Evolutionary conservation across 257 asterid genomes (phyloP).

Genomic region (Solanum piurae): DNA sequence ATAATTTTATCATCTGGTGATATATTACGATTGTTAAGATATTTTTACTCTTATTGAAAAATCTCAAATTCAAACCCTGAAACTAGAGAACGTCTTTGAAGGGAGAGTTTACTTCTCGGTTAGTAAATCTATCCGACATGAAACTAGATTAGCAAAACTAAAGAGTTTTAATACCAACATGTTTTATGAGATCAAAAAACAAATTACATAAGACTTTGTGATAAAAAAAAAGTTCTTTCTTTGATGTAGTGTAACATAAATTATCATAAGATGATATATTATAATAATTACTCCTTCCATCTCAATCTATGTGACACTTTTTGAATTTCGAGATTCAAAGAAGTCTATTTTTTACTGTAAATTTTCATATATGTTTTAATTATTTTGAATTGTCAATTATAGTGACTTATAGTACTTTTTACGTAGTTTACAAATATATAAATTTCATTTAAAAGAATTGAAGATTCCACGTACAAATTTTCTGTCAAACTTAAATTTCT

Average conservation of each 20-base stretch:
- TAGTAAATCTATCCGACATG: background rate
- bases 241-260: background rate
- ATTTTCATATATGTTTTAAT: no score
- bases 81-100: background rate
- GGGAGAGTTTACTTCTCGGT: background rate
- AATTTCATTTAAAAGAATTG: no score
- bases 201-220: background rate
- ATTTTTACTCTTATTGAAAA: background rate
- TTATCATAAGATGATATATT: background rate
- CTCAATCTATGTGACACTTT: no score
- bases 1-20: background rate
- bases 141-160: background rate
- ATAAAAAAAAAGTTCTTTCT: background rate
- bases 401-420: no score
- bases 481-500: no score
- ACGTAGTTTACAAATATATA: no score
- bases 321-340: accelerated
- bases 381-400: no score
- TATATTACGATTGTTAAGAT: background rate
- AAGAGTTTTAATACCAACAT: background rate
- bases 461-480: no score
- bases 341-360: accelerated
- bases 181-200: background rate
- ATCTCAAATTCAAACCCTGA: background rate
- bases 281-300: background rate